A percentile compares a stretch with the other conserved stretches of the same genome.
These are phyloP conservation scores for Melanomma pulvis-pyrius DNA, from an alignment of 495 filamentous ascomycete genomes.

Conservation along the genomic window DNA sequence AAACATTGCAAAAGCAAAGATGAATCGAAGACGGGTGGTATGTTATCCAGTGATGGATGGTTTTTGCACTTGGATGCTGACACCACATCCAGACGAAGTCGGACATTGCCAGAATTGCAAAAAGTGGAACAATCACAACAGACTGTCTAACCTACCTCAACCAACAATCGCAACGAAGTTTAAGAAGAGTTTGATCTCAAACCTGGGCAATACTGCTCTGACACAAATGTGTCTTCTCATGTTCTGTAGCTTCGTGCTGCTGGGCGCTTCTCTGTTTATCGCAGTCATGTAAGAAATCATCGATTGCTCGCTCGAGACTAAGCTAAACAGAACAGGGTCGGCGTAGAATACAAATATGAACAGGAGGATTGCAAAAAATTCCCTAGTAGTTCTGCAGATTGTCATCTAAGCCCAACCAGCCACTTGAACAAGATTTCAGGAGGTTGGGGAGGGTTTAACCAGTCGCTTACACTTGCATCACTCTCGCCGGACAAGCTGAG, in stretches of 20 bases:
- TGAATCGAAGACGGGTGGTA: conserved; percentile 28
- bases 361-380: background rate
- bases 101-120: conserved; percentile 37
- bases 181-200: conserved; percentile 29
- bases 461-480: background rate
- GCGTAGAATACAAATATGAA: background rate
- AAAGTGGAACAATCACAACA: conserved; percentile 28
- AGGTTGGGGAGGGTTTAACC: conserved; percentile 30
- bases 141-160: conserved; percentile 6
- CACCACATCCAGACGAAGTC: conserved; percentile 20
- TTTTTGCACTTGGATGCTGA: background rate
- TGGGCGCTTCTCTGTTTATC: conserved; percentile 13
- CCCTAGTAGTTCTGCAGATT: background rate
- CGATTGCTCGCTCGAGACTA: background rate
- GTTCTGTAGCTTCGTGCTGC: conserved; percentile 24
- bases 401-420: background rate
- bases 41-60: background rate
- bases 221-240: conserved; percentile 32
- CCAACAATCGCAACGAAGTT: conserved; percentile 33
- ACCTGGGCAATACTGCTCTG: conserved; percentile 32
- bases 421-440: conserved; percentile 14
- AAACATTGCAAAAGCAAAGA: conserved; percentile 31
- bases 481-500: conserved; percentile 8
- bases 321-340: background rate
- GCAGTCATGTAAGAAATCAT: background rate